Evolutionary conservation across 495 filamentous ascomycete genomes (phyloP).

Genomic region (Penicillium argentinense): DNA sequence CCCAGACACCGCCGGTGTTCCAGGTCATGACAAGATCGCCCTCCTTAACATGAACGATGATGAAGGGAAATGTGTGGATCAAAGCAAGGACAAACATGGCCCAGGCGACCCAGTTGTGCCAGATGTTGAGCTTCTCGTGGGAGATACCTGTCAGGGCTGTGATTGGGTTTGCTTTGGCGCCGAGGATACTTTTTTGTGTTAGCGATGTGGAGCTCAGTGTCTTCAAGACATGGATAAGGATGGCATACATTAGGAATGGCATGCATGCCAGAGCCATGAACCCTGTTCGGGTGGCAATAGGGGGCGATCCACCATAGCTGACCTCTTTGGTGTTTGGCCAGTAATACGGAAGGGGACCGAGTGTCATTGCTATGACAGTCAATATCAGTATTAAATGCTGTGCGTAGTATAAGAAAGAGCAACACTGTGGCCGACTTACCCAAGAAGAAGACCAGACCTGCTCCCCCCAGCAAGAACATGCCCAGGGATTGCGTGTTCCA

Average conservation of each 20-base stretch:
- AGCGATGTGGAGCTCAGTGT: too few species aligned
- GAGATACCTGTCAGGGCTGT: constrained; percentile 52
- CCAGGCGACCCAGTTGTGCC: constrained; percentile 55
- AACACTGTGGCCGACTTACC: too few species aligned
- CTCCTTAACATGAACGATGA: constrained; percentile 49
- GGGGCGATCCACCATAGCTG: constrained; percentile 49
- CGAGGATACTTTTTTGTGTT: constrained; percentile 19
- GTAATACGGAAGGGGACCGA: constrained; percentile 56
- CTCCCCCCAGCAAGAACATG: constrained; percentile 34
- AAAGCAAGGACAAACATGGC: constrained; percentile 54
- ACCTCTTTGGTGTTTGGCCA: constrained; percentile 48
- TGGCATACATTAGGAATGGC: constrained; percentile 48
- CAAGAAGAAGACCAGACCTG: constrained; percentile 48
- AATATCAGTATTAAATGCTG: neutral
- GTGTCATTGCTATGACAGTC: constrained; percentile 39
- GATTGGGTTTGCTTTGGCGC: constrained; percentile 44
- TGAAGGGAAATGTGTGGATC: constrained; percentile 59
- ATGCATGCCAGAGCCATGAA: constrained; percentile 53
- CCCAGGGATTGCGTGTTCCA: constrained; percentile 48
- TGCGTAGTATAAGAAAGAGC: too few species aligned
- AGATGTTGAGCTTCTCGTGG: constrained; percentile 54
- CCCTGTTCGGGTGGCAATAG: constrained; percentile 51
- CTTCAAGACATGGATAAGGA: constrained; percentile 7
- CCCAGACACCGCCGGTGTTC: constrained; percentile 47
- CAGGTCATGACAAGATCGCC: constrained; percentile 51